Percentiles rank a stretch among this genome's conserved stretches.
Conservation (phyloP, 768 basidiomycete species). For the Holtermannia corniformis region DNA sequence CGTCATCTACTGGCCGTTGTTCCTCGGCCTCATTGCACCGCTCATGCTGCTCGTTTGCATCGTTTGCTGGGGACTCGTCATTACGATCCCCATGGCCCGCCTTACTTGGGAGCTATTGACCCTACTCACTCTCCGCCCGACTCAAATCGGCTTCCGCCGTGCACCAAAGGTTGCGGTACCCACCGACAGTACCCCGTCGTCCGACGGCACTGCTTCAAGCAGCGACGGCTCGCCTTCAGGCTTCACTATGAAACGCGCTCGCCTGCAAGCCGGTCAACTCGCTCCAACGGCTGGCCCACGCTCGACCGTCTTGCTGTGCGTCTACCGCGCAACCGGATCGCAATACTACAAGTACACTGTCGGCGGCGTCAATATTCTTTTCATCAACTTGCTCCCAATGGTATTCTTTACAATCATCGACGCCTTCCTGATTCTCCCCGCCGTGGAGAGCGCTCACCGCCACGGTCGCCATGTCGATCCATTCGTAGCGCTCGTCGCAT, state of each 20-base stretch:
- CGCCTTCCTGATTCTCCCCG: conserved; percentile 67
- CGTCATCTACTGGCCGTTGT: conserved; percentile 68
- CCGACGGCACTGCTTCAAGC: conserved; percentile 10
- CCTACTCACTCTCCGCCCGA: conserved; percentile 67
- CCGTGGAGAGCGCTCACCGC: conserved; percentile 55
- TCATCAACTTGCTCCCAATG: conserved; percentile 85
- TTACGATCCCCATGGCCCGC: conserved; percentile 97
- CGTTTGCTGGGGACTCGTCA: conserved; percentile 87
- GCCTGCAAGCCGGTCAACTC: conserved; percentile 74
- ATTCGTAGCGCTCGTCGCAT: conserved; percentile 60
- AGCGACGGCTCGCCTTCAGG: conserved; percentile 43
- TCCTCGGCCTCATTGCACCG: conserved; percentile 73
- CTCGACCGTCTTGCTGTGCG: conserved; percentile 86
- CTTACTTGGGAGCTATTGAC: conserved; percentile 90
- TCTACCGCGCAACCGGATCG: conserved; percentile 77
- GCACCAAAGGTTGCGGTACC: conserved; percentile 59
- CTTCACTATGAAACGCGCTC: conserved; percentile 56
- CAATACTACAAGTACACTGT: conserved; percentile 99
- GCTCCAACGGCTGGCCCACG: conserved; percentile 68
- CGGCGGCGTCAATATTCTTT: conserved; percentile 95
- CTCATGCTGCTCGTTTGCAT: conserved; percentile 77
- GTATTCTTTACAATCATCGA: conserved; percentile 96
- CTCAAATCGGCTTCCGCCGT: conserved; percentile 81
- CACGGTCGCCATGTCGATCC: conserved; percentile 54
- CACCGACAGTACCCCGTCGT: conserved; percentile 14